phyloP scores from a whole-genome alignment of 495 filamentous ascomycete species.

The Penicillium subrubescens region DNA sequence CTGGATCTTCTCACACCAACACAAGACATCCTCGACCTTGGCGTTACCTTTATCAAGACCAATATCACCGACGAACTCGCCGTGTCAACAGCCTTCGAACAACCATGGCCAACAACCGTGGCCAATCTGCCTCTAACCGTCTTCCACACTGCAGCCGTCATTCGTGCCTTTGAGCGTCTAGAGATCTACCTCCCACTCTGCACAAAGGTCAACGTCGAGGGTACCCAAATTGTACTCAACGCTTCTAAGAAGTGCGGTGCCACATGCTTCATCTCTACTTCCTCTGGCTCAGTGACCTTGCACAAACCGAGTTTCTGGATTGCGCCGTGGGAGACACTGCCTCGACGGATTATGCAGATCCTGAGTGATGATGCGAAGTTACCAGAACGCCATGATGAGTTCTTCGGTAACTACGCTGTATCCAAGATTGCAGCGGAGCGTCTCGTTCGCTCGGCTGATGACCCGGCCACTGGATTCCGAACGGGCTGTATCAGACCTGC shows the following conservation, averaged over 20 bases:
- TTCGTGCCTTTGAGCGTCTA: conserved; percentile 52
- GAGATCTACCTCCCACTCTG: conserved; percentile 45
- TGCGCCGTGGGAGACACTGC: conserved; percentile 47
- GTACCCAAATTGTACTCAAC: conserved; percentile 51
- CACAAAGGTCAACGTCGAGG: conserved; percentile 56
- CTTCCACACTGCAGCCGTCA: conserved; percentile 59
- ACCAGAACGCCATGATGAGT: conserved; percentile 46
- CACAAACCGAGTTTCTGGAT: conserved; percentile 50
- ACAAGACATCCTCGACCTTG: conserved; percentile 40
- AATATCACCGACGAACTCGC: conserved; percentile 53
- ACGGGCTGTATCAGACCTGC: conserved; percentile 60
- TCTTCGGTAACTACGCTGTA: conserved; percentile 59
- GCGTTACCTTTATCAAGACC: conserved; percentile 50
- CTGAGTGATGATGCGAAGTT: conserved; percentile 49
- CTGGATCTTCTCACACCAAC: conserved; percentile 52
- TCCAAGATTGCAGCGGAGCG: conserved; percentile 58
- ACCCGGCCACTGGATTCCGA: conserved; percentile 43
- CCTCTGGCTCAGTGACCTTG: conserved; percentile 54
- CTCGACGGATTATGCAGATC: conserved; percentile 43
- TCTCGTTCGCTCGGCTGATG: conserved; percentile 50
- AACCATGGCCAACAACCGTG: conserved; percentile 51
- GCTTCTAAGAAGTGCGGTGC: conserved; percentile 50
- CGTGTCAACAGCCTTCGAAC: conserved; percentile 49
- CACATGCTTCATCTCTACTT: conserved; percentile 56
- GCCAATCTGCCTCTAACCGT: conserved; percentile 54